Base-by-base conservation (phyloP, 1,284 basidiomycete genomes). In the Cryptococcus sp. region DNA sequence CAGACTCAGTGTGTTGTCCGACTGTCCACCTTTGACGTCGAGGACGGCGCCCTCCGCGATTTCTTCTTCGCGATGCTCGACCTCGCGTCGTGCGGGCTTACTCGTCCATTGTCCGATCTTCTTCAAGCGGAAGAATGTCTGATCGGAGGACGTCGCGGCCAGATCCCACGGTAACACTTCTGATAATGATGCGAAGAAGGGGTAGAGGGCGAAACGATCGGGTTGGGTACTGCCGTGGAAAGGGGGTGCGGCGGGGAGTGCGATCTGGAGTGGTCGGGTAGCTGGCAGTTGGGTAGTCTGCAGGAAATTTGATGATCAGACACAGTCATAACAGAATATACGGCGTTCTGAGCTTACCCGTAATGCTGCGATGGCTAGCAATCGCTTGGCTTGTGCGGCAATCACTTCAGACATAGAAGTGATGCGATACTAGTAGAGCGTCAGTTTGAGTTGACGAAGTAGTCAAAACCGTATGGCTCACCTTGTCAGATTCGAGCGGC, bases 161-260 rank as follows among this genome's bases (percentile, higher is more conserved):
- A 46, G 20, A 15, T 64, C 51, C 65, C 65, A 67, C 11, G 60
- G 56, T 17, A 67, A 39, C 5, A 56, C 41, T 23, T 57, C 53
- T 8, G 57, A 60, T 20, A 54, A 56, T 13, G 62, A 61, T 1
- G 62, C 52, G 25, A 50, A 40, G 48, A 57, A 64, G 16, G 65
- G 65, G 31, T 53, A 55, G 35, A 62, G 38, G 23, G 61, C 31
- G 55, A 50, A 61, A 27, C 47, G 35, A 20, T 47, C 35, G 31
- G 22, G 35, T 20, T 31, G 47, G 42, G 22, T 46, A 41, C 31
- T 17, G 48, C 23, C 47, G 54, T 57, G 55, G 38, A 52, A 57
- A 42, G 52, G 53, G 39, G 53, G 42, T 38, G 47, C 25, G 5
- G 47, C 53, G 6, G 57, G 46, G 15, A 63, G 44, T 19, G 55